Conservation (phyloP, 176 grass and related monocot species). For the Pontederia paniculata region DNA sequence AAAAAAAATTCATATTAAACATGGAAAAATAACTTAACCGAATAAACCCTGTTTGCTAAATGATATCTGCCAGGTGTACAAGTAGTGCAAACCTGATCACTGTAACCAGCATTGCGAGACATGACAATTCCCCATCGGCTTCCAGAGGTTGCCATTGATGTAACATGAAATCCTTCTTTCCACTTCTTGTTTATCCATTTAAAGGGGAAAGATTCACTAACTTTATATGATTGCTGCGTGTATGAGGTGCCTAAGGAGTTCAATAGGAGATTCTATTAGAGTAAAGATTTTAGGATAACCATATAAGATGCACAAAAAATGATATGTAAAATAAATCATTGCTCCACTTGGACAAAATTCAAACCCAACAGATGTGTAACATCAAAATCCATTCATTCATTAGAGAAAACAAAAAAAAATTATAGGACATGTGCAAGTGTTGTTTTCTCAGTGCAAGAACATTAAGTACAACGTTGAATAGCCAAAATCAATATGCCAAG, state of each 20-base stretch:
- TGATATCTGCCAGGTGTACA: too few species aligned
- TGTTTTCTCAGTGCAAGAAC: too few species aligned
- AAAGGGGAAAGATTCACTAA: conserved; percentile 63
- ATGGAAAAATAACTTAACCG: too few species aligned
- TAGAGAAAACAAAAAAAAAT: too few species aligned
- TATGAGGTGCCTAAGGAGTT: conserved; percentile 40
- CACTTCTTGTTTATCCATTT: conserved; percentile 81
- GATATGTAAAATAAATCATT: conserved; percentile 2
- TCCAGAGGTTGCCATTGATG: conserved; percentile 54
- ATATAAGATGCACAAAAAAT: too few species aligned
- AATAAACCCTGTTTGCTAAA: too few species aligned
- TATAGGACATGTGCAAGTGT: too few species aligned
- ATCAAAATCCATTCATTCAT: too few species aligned
- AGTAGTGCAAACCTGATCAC: conserved; percentile 39
- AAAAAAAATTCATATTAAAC: neutral
- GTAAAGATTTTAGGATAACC: neutral
- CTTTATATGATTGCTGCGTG: conserved; percentile 65
- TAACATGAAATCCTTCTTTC: conserved; percentile 72
- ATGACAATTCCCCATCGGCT: conserved; percentile 64
- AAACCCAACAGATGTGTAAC: too few species aligned
- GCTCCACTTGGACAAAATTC: neutral
- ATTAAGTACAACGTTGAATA: too few species aligned
- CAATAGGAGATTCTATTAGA: neutral
- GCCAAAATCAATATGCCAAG: too few species aligned
- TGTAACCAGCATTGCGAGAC: conserved; percentile 51